phyloP scores from a whole-genome alignment of 345 rosid genomes.

The Eucalyptus marginata region DNA sequence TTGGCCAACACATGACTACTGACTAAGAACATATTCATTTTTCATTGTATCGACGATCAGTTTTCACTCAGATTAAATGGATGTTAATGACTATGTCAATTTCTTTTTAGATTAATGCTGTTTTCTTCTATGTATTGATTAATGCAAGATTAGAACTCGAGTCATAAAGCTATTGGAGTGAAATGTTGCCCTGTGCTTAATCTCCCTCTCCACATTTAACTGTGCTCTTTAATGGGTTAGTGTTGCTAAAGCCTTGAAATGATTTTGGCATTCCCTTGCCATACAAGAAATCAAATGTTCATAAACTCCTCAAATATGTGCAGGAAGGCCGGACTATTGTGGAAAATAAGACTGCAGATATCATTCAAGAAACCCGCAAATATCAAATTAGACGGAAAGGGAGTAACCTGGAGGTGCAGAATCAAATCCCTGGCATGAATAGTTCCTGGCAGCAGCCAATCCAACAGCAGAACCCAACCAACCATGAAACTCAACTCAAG shows the following conservation, averaged over 20 bases:
- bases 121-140: not conserved
- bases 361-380: conserved; percentile 64
- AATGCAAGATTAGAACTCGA: not conserved
- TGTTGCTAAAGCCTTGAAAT: not conserved
- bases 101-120: not conserved
- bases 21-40: not conserved
- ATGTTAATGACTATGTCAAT: not conserved
- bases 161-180: not conserved
- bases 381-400: conserved; percentile 70
- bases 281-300: not conserved
- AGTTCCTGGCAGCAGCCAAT: conserved; percentile 40
- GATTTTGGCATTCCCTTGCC: not conserved
- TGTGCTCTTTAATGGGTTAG: not conserved
- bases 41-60: not conserved
- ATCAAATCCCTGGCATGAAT: conserved; percentile 20
- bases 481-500: conserved; percentile 84
- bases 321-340: conserved; percentile 89
- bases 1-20: not conserved
- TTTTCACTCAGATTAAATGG: not conserved
- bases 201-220: not conserved
- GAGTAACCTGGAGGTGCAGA: conserved; percentile 13
- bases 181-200: not conserved
- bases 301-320: not conserved
- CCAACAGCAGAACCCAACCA: conserved; percentile 23
- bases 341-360: conserved; percentile 69